These are phyloP conservation scores for Alternaria sp. DNA, from an alignment of 2,329 filamentous ascomycete genomes.

Conservation along the genomic window DNA sequence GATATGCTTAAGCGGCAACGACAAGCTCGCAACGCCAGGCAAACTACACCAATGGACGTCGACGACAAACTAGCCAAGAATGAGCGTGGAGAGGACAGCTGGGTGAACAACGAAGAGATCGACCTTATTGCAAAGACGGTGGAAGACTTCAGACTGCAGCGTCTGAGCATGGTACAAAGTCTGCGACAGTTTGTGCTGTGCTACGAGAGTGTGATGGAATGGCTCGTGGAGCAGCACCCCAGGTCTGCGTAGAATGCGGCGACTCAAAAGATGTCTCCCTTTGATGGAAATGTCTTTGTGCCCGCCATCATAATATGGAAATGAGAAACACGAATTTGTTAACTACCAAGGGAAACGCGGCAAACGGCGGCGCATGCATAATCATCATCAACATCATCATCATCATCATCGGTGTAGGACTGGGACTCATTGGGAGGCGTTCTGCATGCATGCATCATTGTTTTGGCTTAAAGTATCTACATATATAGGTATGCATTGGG, in stretches of 20 bases:
- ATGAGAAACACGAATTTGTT: conserved; percentile 20
- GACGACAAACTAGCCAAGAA: conserved; percentile 31
- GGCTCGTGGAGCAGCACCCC: conserved; percentile 66
- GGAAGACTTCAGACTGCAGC: conserved; percentile 85
- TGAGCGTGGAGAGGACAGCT: conserved; percentile 62
- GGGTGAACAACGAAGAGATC: conserved; percentile 73
- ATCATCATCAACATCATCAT: conserved; percentile 15
- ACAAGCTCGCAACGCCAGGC: conserved; percentile 47
- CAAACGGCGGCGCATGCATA: conserved; percentile 14
- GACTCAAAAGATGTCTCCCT: not conserved
- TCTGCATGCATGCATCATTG: conserved; percentile 16
- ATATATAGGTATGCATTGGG: conserved; percentile 6
- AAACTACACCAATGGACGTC: conserved; percentile 56
- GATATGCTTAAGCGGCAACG: conserved; percentile 95
- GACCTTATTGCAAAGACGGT: conserved; percentile 89
- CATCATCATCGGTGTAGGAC: conserved; percentile 11
- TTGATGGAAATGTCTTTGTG: conserved; percentile 8
- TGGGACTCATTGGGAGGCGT: conserved; percentile 24
- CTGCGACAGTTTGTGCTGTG: conserved; percentile 93
- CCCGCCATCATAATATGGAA: conserved; percentile 21
- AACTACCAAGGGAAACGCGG: conserved; percentile 5
- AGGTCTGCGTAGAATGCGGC: conserved; percentile 39
- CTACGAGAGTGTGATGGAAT: conserved; percentile 94
- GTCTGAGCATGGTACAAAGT: conserved; percentile 96
- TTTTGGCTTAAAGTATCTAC: conserved; percentile 18